A percentile compares a stretch with the other conserved stretches of the same genome.
phyloP scores from a whole-genome alignment of 345 rosid genomes.

The Citrus australasica region DNA sequence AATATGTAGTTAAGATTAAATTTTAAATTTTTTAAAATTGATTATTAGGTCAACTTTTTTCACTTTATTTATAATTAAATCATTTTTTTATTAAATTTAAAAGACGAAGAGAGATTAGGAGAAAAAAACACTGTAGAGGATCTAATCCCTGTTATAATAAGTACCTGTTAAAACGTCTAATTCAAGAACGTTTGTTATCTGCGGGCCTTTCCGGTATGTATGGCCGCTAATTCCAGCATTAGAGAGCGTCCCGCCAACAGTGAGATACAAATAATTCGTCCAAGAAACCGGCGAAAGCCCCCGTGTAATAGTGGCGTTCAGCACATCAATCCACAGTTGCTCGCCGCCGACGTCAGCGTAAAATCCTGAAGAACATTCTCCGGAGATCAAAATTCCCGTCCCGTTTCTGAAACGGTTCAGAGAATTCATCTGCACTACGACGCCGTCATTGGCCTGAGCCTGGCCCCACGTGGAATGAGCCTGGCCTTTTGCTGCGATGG shows the following conservation, averaged over 20 bases:
- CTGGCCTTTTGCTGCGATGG: constrained; percentile 41
- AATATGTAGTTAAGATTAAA: too few relatives aligned
- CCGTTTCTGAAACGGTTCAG: constrained; percentile 7
- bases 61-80: too few relatives aligned
- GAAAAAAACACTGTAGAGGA: too few relatives aligned
- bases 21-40: too few relatives aligned
- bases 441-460: constrained; percentile 39
- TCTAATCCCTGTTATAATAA: too few relatives aligned
- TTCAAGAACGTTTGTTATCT: constrained; percentile 41
- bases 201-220: constrained; percentile 44
- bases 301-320: constrained; percentile 21
- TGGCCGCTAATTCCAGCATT: constrained; percentile 58
- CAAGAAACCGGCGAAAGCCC: constrained; percentile 48
- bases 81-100: too few relatives aligned
- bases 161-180: neutral
- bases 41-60: too few relatives aligned
- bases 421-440: constrained; percentile 40
- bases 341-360: constrained; percentile 49
- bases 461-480: constrained; percentile 46
- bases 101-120: too few relatives aligned
- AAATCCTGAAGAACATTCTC: constrained; percentile 2
- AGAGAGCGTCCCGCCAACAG: constrained; percentile 55
- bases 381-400: neutral
- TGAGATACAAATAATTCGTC: constrained; percentile 48
- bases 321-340: constrained; percentile 45